Percentiles rank a stretch among this genome's conserved stretches.
Conservation (phyloP, 2,329 filamentous ascomycete species). For the Alternaria incomplexa region DNA sequence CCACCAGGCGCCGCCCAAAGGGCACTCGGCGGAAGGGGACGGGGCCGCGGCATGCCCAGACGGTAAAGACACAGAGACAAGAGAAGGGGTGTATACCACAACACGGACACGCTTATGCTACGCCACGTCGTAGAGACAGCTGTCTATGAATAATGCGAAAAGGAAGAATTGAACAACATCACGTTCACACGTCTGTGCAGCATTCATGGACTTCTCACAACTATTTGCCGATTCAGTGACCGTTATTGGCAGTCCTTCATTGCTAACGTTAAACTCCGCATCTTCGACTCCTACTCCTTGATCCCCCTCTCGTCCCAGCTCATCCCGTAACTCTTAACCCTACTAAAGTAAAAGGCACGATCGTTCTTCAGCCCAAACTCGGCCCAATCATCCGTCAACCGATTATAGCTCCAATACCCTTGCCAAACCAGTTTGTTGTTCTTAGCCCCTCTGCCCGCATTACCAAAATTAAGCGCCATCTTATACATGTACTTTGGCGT, state of each 20-base stretch:
- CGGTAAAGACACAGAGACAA: conserved; percentile 57
- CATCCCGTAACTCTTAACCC: conserved; percentile 66
- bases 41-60: conserved; percentile 75
- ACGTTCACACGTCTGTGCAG: neutral
- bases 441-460: conserved; percentile 63
- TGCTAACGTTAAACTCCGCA: neutral
- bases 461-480: conserved; percentile 76
- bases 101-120: conserved; percentile 21
- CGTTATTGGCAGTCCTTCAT: neutral
- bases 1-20: conserved; percentile 77
- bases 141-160: conserved; percentile 44
- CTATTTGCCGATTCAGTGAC: neutral
- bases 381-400: conserved; percentile 86
- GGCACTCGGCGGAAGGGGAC: conserved; percentile 79
- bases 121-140: conserved; percentile 23
- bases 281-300: conserved; percentile 2
- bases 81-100: conserved; percentile 29
- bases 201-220: neutral
- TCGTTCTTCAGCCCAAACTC: conserved; percentile 75
- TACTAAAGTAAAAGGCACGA: conserved; percentile 65
- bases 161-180: conserved; percentile 7
- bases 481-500: conserved; percentile 81
- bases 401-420: conserved; percentile 90
- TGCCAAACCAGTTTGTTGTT: conserved; percentile 92
- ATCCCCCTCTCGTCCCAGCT: conserved; percentile 32